Evolutionary conservation across 164 flowering plant genomes (phyloP), one percentile per base, ranked within the genome.

Genomic region (Kalanchoe fedtschenkoi): DNA sequence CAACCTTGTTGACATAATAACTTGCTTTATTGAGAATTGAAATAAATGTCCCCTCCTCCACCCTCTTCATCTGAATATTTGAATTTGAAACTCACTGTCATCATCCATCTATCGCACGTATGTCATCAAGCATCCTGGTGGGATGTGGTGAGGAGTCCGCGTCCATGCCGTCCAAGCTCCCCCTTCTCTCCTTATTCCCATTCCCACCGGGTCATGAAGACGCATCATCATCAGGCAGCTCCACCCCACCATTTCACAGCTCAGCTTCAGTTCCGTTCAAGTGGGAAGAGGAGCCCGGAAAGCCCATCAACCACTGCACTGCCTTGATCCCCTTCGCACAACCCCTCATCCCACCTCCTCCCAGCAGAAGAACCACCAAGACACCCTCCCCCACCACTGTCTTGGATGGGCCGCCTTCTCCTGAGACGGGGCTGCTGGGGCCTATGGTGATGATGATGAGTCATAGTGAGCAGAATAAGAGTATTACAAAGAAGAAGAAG

Each of bases 261-360:
- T 26, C 56, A 51, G 56, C 32, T 51, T 51, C 56, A 26, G 56
- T 51, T 6, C 56, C 56, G 26, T 51, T 51, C 32, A 51, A 51
- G 17, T 51, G 56, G 56, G 56, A 51, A 17, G 56, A 51, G 56
- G 56, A 51, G 56, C 56, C 56, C 26, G 56, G 56, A 1, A 51
- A 51, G 30, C 56, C 32, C 14, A 51, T 51, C 7, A n/a, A n/a
- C 56, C 56, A 26, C n/a, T 51, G 56, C 56, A 51, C 56, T 11
- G 32, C 32, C 56, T 51, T 51, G 32, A 51, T 51, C 32, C 56
- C 24, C 32, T 51, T 26, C 32, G 26, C 56, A 24, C 17, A 24
- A 51, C 56, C 56, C 56, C 56, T 51, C 16, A 24, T 7, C 28
- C 33, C 33, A 51, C 56, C 56, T 51, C 56, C 56, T n/a, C n/a